Evolutionary conservation across 495 filamentous ascomycete species (phyloP).

Genomic region (Lepraria neglecta): DNA sequence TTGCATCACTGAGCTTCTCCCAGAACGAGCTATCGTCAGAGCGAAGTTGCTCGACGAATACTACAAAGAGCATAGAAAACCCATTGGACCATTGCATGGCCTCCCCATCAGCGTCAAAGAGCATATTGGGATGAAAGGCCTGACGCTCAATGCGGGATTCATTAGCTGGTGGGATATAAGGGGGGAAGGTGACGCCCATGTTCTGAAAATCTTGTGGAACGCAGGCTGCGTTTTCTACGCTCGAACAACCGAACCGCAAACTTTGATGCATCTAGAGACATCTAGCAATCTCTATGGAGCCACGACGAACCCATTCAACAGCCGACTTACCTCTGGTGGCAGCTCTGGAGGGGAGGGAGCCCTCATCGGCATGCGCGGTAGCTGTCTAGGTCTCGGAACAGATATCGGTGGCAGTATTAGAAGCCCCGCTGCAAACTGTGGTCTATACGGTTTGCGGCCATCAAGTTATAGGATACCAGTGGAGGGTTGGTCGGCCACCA

Average conservation of each 20-base stretch:
- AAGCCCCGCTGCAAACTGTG: constrained; percentile 32
- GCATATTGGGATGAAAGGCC: constrained; percentile 28
- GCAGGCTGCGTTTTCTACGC: constrained; percentile 47
- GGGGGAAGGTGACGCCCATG: constrained; percentile 24
- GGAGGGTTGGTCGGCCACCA: constrained; percentile 36
- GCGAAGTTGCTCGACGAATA: constrained; percentile 35
- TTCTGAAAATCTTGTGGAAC: constrained; percentile 35
- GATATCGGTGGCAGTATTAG: constrained; percentile 39
- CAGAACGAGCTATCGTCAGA: constrained; percentile 30
- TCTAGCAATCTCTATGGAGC: constrained; percentile 51
- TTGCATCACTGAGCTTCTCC: constrained; percentile 38
- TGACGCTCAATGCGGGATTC: constrained; percentile 27
- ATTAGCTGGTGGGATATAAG: constrained; percentile 28
- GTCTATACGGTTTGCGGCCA: constrained; percentile 34
- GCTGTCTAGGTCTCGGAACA: constrained; percentile 36
- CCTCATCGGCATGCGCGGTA: constrained; percentile 34
- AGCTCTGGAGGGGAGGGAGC: constrained; percentile 55
- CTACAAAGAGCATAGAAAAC: constrained; percentile 25
- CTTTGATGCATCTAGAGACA: constrained; percentile 48
- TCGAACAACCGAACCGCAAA: constrained; percentile 53
- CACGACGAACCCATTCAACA: constrained; percentile 49
- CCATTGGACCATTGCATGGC: constrained; percentile 40
- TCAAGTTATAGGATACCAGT: constrained; percentile 30
- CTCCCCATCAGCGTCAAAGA: constrained; percentile 42
- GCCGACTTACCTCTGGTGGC: constrained; percentile 45